Conservation (phyloP, 768 basidiomycete species). For the Hemileccinum rubropunctum region DNA sequence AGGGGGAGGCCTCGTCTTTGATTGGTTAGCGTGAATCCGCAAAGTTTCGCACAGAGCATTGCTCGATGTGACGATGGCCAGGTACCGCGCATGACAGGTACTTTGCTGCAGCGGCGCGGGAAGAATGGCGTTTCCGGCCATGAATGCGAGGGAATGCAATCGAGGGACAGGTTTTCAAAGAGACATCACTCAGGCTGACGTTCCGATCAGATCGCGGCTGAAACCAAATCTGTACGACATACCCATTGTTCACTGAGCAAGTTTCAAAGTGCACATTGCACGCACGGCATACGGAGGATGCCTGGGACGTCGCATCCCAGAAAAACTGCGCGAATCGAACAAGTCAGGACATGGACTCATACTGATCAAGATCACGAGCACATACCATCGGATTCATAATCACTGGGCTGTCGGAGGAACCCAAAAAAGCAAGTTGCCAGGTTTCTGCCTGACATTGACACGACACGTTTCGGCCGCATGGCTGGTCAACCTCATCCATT, state of each 20-base stretch:
- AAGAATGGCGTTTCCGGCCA: neutral
- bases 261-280: too few relatives aligned
- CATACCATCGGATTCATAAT: too few relatives aligned
- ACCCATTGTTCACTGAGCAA: too few relatives aligned
- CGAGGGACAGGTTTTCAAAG: too few relatives aligned
- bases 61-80: neutral
- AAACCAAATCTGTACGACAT: neutral
- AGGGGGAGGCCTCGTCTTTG: neutral
- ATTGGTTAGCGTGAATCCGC: neutral
- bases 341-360: too few relatives aligned
- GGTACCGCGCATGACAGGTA: too few relatives aligned
- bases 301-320: too few relatives aligned
- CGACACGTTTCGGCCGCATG: constrained; percentile 17
- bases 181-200: neutral
- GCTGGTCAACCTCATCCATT: neutral
- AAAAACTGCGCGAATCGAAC: too few relatives aligned
- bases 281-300: too few relatives aligned
- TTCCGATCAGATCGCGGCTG: neutral
- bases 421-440: neutral
- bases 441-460: too few relatives aligned
- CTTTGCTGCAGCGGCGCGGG: neutral
- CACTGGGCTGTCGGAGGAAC: neutral
- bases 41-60: neutral
- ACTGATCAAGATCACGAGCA: too few relatives aligned
- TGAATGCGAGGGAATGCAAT: neutral